A percentile compares a stretch with the other conserved stretches of the same genome.
Evolutionary conservation across 768 basidiomycete genomes (phyloP).

Genomic region (Lepiota venenata): DNA sequence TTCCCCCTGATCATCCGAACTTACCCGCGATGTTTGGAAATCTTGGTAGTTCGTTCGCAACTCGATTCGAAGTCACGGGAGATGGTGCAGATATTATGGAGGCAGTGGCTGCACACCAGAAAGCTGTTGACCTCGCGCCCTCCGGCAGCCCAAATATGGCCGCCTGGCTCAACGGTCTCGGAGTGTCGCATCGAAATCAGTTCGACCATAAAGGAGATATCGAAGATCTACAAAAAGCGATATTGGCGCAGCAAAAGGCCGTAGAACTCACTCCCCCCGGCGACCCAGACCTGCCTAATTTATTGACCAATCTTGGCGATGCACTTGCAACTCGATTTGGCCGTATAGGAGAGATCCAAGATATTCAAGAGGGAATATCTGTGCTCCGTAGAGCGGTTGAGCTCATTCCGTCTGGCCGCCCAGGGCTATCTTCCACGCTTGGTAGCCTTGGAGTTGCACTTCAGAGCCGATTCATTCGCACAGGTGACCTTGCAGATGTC

Average conservation of each 20-base stretch:
- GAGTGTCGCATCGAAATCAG: neutral
- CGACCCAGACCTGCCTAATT: neutral
- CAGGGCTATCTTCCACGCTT: neutral
- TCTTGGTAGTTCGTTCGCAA: slow-evolving; percentile 11
- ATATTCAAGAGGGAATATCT: neutral
- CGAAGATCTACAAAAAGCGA: neutral
- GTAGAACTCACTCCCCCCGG: neutral
- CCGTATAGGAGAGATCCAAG: neutral
- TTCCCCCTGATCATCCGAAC: neutral
- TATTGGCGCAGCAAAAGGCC: neutral
- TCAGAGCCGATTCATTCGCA: neutral
- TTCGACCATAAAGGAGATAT: neutral
- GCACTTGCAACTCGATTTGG: neutral
- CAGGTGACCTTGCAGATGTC: slow-evolving; percentile 14
- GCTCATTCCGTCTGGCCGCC: slow-evolving; percentile 2
- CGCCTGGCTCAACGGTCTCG: neutral
- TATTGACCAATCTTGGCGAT: neutral
- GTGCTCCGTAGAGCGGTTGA: neutral
- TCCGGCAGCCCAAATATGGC: neutral
- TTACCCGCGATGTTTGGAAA: neutral
- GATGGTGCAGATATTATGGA: slow-evolving; percentile 15
- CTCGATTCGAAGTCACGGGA: slow-evolving; percentile 13
- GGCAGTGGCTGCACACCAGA: slow-evolving; percentile 9
- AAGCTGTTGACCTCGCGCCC: slow-evolving; percentile 4
- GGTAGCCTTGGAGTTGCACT: slow-evolving; percentile 12